These are phyloP conservation scores for Glycine tomentella DNA, from an alignment of 306 rosid genomes.

Conservation along the genomic window DNA sequence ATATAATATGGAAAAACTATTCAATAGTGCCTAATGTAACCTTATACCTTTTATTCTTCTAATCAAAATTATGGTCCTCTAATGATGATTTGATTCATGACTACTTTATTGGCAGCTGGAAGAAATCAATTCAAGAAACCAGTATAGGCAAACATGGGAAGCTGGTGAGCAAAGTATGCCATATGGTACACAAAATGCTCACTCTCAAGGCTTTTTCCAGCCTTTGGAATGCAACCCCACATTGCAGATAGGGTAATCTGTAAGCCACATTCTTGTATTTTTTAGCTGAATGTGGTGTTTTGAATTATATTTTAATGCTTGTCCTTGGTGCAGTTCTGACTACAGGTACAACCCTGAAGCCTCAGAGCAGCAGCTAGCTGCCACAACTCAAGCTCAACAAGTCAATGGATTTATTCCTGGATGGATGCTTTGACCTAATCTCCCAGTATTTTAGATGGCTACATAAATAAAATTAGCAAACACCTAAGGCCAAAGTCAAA, in stretches of 20 bases:
- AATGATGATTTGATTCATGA: slow-evolving; percentile 23
- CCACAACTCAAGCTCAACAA: slow-evolving; percentile 73
- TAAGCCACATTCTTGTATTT: slow-evolving; percentile 58
- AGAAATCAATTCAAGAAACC: slow-evolving; percentile 74
- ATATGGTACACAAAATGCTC: slow-evolving; percentile 70
- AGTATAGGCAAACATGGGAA: slow-evolving; percentile 79
- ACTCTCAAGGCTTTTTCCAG: slow-evolving; percentile 80
- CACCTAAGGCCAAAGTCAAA: slow-evolving; percentile 39
- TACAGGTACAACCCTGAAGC: slow-evolving; percentile 62
- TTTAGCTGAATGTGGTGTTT: slow-evolving; percentile 52
- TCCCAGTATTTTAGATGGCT: slow-evolving; percentile 21
- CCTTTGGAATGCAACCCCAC: slow-evolving; percentile 90
- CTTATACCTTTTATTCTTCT: slow-evolving; percentile 13
- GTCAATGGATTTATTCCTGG: slow-evolving; percentile 85
- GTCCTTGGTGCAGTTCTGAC: slow-evolving; percentile 47
- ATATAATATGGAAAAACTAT: not conserved
- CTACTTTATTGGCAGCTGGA: slow-evolving; percentile 67
- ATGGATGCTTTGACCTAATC: slow-evolving; percentile 81
- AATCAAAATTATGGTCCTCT: not conserved
- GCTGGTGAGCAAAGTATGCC: slow-evolving; percentile 72
- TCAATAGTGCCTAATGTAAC: not conserved
- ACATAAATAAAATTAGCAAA: slow-evolving; percentile 36
- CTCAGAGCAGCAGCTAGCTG: slow-evolving; percentile 66
- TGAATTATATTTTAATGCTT: not conserved
- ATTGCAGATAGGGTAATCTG: slow-evolving; percentile 69